These are phyloP conservation scores for Penicillium italicum DNA, from an alignment of 2,329 filamentous ascomycete species.

Conservation along the genomic window DNA sequence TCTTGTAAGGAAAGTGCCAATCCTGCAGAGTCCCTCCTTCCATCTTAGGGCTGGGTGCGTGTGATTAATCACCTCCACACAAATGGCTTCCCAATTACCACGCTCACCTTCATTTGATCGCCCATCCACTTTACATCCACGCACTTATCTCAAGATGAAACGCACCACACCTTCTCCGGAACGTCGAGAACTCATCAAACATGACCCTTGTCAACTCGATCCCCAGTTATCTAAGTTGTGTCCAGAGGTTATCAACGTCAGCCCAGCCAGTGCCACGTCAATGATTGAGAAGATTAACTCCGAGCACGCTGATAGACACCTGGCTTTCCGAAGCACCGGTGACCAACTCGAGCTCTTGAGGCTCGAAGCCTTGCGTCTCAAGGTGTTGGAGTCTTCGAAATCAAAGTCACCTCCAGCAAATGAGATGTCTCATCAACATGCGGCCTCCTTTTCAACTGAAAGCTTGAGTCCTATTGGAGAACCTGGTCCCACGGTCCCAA, in stretches of 20 bases:
- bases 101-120: not conserved
- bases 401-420: not conserved
- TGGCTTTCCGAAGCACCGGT: not conserved
- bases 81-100: not conserved
- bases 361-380: not conserved
- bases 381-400: not conserved
- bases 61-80: fast-evolving
- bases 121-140: not conserved
- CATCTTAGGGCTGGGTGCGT: conserved; percentile 1
- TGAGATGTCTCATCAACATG: too few relatives aligned
- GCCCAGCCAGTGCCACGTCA: not conserved
- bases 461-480: not conserved
- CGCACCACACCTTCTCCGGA: not conserved
- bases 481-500: not conserved
- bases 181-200: not conserved
- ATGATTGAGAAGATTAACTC: not conserved
- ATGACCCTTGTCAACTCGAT: not conserved
- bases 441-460: not conserved
- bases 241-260: not conserved
- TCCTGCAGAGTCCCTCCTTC: not conserved
- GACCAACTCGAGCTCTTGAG: not conserved
- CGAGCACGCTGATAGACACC: not conserved
- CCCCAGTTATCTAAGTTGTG: not conserved
- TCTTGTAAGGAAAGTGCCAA: not conserved
- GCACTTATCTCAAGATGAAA: not conserved